Evolutionary conservation across 768 basidiomycete genomes (phyloP).

Genomic region (Crepidotus variabilis): DNA sequence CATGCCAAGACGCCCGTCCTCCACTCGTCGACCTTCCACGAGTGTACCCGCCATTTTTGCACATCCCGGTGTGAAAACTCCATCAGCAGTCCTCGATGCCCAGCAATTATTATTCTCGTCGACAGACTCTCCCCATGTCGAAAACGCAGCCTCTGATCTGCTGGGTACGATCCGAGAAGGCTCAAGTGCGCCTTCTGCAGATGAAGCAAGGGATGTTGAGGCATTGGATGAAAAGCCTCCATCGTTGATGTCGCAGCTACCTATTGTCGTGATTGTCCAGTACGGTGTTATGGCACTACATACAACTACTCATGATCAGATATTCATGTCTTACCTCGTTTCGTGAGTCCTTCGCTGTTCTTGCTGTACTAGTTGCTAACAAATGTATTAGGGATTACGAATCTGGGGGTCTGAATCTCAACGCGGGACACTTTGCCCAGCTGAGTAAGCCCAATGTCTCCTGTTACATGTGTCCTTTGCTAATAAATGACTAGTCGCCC

Average conservation of each 20-base stretch:
- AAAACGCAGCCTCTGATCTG: slow-evolving; percentile 24
- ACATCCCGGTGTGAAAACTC: slow-evolving; percentile 78
- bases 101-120: slow-evolving; percentile 52
- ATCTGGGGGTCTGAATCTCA: slow-evolving; percentile 86
- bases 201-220: slow-evolving; percentile 31
- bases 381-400: slow-evolving; percentile 58
- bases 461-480: neutral
- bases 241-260: slow-evolving; percentile 70
- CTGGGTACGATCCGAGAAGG: slow-evolving; percentile 55
- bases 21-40: slow-evolving; percentile 53
- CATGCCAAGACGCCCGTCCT: slow-evolving; percentile 27
- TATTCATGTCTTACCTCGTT: slow-evolving; percentile 89
- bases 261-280: slow-evolving; percentile 82
- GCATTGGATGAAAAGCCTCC: slow-evolving; percentile 51
- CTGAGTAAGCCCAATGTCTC: slow-evolving; percentile 51
- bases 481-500: slow-evolving; percentile 51
- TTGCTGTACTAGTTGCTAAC: neutral
- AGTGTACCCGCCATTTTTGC: slow-evolving; percentile 75
- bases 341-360: slow-evolving; percentile 48
- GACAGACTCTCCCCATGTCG: slow-evolving; percentile 23
- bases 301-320: slow-evolving; percentile 84
- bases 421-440: slow-evolving; percentile 89
- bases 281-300: slow-evolving; percentile 89
- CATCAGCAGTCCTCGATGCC: slow-evolving; percentile 72
- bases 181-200: slow-evolving; percentile 26